A percentile compares a stretch with the other conserved stretches of the same genome.
Conservation (phyloP, 345 rosid species). For the Hibiscus tridactylites region DNA sequence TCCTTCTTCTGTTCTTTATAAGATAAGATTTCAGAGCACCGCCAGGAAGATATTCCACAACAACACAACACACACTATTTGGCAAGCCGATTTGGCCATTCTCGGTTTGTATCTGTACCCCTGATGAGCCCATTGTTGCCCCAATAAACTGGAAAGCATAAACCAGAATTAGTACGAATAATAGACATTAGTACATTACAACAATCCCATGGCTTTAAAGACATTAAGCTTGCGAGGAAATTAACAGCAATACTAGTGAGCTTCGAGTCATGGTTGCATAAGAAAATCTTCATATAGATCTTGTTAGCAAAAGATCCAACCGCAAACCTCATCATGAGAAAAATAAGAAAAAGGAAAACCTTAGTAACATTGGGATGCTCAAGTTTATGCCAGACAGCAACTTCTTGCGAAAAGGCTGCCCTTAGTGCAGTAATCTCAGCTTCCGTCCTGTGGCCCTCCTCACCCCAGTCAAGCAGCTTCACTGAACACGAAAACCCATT, state of each 20-base stretch:
- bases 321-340: background rate
- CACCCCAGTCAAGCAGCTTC: constrained; percentile 99
- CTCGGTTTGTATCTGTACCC: constrained; percentile 69
- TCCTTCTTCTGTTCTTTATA: constrained; percentile 83
- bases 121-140: constrained; percentile 91
- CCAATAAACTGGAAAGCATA: constrained; percentile 66
- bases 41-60: constrained; percentile 94
- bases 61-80: constrained; percentile 82
- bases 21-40: constrained; percentile 80
- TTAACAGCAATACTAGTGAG: background rate
- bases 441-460: constrained; percentile 92
- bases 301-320: background rate
- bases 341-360: constrained; percentile 21
- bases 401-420: constrained; percentile 83
- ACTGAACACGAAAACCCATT: constrained; percentile 33
- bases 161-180: constrained; percentile 7
- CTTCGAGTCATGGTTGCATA: background rate
- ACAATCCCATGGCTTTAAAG: background rate
- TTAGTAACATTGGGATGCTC: constrained; percentile 97
- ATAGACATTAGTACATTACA: background rate
- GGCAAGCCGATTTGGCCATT: constrained; percentile 82
- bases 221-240: background rate
- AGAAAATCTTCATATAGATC: background rate
- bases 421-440: constrained; percentile 76
- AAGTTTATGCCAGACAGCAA: constrained; percentile 97